phyloP scores from a whole-genome alignment of 768 basidiomycete species.

The Boletus vinaceobasis region DNA sequence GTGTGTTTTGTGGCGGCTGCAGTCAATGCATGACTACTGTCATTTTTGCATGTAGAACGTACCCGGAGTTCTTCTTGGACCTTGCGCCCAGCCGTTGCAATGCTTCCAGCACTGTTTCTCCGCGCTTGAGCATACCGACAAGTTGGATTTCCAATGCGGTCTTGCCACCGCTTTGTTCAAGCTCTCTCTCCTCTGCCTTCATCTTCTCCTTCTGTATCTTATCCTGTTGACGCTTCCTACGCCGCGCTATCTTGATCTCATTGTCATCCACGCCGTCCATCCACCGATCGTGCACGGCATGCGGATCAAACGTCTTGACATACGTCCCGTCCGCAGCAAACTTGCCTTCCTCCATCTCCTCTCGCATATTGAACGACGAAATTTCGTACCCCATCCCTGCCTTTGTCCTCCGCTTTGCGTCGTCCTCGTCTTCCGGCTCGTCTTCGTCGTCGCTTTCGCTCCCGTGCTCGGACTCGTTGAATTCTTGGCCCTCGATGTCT shows the following conservation, averaged over 20 bases:
- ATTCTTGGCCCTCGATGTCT: constrained; percentile 98
- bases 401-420: constrained; percentile 69
- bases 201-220: constrained; percentile 65
- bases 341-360: constrained; percentile 98
- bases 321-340: constrained; percentile 93
- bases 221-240: constrained; percentile 72
- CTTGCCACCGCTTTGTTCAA: constrained; percentile 65
- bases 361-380: constrained; percentile 97
- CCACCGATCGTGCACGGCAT: constrained; percentile 93
- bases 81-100: constrained; percentile 76
- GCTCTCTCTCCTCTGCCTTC: constrained; percentile 70
- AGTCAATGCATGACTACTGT: neutral
- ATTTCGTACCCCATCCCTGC: constrained; percentile 91
- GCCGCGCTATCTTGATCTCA: constrained; percentile 79
- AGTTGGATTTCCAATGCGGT: constrained; percentile 63
- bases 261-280: constrained; percentile 86
- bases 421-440: constrained; percentile 67
- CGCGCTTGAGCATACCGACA: constrained; percentile 73
- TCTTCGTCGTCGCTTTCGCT: constrained; percentile 41
- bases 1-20: constrained; percentile 25
- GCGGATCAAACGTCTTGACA: constrained; percentile 81
- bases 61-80: constrained; percentile 47
- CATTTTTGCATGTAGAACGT: constrained; percentile 1
- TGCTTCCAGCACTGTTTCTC: constrained; percentile 88
- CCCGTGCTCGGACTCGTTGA: constrained; percentile 39